These are phyloP conservation scores for Bipolaris sorokiniana DNA, from an alignment of 2,329 filamentous ascomycete species.

Conservation along the genomic window DNA sequence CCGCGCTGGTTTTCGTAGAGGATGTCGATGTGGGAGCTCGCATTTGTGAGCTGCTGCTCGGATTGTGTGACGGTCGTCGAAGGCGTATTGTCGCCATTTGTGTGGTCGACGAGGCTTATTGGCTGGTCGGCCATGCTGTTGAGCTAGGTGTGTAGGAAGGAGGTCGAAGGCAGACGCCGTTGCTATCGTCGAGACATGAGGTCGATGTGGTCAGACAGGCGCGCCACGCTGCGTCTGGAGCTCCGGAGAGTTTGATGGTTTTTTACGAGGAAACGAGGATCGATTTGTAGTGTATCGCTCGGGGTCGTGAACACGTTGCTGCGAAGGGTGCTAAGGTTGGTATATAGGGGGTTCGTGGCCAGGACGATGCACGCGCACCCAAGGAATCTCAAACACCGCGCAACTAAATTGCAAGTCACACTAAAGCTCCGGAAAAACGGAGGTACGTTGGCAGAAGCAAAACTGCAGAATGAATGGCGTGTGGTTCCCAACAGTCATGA, in stretches of 20 bases:
- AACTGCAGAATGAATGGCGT: conserved; percentile 4
- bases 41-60: conserved; percentile 24
- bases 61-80: conserved; percentile 21
- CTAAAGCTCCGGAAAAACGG: conserved; percentile 3
- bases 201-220: conserved; percentile 28
- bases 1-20: conserved; percentile 96
- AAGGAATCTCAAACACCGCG: conserved; percentile 7
- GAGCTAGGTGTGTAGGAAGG: conserved; percentile 3
- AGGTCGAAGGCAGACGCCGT: conserved; percentile 27
- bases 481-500: conserved; percentile 5
- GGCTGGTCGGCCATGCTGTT: conserved; percentile 61
- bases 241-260: neutral
- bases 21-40: conserved; percentile 68
- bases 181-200: conserved; percentile 41
- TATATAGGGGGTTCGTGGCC: conserved; percentile 29
- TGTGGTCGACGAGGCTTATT: conserved; percentile 69
- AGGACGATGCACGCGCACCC: conserved; percentile 9
- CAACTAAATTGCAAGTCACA: conserved; percentile 4
- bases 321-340: neutral
- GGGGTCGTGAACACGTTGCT: neutral
- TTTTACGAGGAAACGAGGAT: neutral
- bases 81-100: conserved; percentile 43
- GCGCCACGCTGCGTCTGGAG: conserved; percentile 13
- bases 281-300: neutral
- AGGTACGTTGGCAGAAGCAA: conserved; percentile 10